Evolutionary conservation across 192 early-diverging fungal species (phyloP).

Genomic region (Glomus cerebriforme): DNA sequence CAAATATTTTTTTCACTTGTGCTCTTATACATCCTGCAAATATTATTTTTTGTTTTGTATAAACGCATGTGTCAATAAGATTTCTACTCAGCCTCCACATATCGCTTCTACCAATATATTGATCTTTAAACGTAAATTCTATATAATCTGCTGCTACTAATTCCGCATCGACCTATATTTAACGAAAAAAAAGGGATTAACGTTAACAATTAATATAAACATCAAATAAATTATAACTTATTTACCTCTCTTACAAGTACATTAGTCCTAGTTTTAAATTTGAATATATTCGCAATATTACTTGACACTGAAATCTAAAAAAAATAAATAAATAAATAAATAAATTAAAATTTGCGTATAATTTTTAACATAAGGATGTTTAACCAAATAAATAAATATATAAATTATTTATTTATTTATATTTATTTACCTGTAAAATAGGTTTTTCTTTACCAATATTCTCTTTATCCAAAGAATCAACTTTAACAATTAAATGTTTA

Average conservation of each 20-base stretch:
- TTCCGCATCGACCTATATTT: slow-evolving; percentile 62
- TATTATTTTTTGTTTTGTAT: slow-evolving; percentile 73
- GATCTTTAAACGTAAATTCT: slow-evolving; percentile 85
- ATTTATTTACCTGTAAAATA: slow-evolving; percentile 58
- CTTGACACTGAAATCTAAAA: slow-evolving; percentile 66
- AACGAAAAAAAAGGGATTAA: not conserved
- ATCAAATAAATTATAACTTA: not conserved
- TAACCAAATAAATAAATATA: not conserved
- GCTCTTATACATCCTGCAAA: slow-evolving; percentile 74
- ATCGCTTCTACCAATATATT: slow-evolving; percentile 89
- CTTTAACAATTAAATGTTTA: slow-evolving; percentile 55
- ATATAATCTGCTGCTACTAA: slow-evolving; percentile 75
- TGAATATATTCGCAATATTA: slow-evolving; percentile 67
- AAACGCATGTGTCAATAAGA: slow-evolving; percentile 70
- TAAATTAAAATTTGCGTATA: too few relatives aligned
- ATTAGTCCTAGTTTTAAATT: slow-evolving; percentile 59
- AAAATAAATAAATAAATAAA: not conserved
- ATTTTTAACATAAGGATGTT: not conserved
- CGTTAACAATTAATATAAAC: not conserved
- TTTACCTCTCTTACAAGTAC: slow-evolving; percentile 65
- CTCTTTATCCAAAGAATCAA: slow-evolving; percentile 53
- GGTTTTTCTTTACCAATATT: slow-evolving; percentile 46
- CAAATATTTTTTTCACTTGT: slow-evolving; percentile 78
- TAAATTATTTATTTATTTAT: too few relatives aligned
- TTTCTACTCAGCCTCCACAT: slow-evolving; percentile 88